Percentiles rank a stretch among this genome's conserved stretches.
phyloP scores from a whole-genome alignment of 1,284 basidiomycete species.

The Retiboletus flavoniger region DNA sequence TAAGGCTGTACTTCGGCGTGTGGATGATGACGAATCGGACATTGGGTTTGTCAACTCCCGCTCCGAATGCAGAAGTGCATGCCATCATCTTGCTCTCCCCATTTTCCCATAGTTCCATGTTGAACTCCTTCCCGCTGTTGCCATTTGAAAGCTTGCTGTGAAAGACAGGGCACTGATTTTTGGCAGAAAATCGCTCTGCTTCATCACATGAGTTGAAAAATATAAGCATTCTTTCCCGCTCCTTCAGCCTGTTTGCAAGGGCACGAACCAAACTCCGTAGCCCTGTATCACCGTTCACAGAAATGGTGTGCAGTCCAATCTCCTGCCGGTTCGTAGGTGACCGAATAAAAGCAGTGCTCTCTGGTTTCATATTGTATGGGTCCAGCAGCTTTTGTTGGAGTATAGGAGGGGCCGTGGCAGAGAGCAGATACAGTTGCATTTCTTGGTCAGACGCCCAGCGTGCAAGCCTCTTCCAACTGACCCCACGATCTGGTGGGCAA shows the following conservation, averaged over 20 bases:
- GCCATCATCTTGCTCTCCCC: slow-evolving; percentile 4
- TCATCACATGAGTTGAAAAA: neutral
- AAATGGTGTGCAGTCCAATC: slow-evolving; percentile 2
- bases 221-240: neutral
- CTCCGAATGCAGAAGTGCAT: neutral
- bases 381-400: neutral
- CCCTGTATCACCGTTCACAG: neutral
- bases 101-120: neutral
- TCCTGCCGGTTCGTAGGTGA: neutral
- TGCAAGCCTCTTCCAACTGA: slow-evolving; percentile 5
- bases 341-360: neutral
- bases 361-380: neutral
- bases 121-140: neutral
- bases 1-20: neutral
- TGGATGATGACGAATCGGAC: slow-evolving; percentile 2
- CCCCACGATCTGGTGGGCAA: neutral
- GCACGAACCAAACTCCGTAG: neutral
- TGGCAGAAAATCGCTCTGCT: neutral
- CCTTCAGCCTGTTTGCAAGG: neutral
- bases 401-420: neutral
- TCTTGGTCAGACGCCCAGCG: slow-evolving; percentile 1
- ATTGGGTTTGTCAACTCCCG: neutral
- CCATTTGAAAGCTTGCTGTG: neutral
- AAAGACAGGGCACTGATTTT: neutral
- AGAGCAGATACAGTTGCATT: slow-evolving; percentile 2